Evolutionary conservation across 2,329 filamentous ascomycete species (phyloP), one percentile per base, ranked within the genome.

Genomic region (Anthostomella pinea): DNA sequence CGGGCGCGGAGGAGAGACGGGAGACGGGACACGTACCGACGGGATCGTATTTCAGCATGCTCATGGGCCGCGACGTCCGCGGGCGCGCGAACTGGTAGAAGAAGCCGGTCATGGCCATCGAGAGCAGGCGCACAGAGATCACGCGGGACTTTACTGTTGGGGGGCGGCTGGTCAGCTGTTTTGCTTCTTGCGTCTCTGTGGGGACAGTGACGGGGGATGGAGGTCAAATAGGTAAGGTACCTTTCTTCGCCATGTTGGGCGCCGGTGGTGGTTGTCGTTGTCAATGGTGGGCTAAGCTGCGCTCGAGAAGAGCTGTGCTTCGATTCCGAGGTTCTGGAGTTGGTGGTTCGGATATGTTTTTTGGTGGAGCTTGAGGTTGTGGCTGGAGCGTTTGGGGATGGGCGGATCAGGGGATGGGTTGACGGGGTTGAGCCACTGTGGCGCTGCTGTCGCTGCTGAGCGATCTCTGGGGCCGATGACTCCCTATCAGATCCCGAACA

Each of bases 41-140:
- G 26, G 93, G 93, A 62, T 98, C 93, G 68, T 98, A 98, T 73
- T 98, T 98, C 55, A 98, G 72, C 88, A 98, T 93, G 70, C 89
- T 94, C 68, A 98, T 78, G 38, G 94, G 90, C 28, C 84, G 75
- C 46, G 89, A 76, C 19, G 79, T 77, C 52, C 93, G 83, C 9
- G 89, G 90, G 41, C 94, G 83, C 53, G 84, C 76, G 65, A 95
- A 81, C 35, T 88, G 94, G 66, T 91, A 90, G 75, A 91, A 98
- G 77, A 89, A 98, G 58, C 93, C 93, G 17, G 93, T 98, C 84
- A 95, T 84, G 63, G 93, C 93, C 93, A 98, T 98, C 48, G 89
- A 95, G 64, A 98, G 74, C 52, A 98, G 84, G 63, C 93, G 90
- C 64, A 96, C 91, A 61, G 87, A 79, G 62, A 98, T 83, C 51